Base-by-base conservation (phyloP, 495 filamentous ascomycete species). In the Podospora appendiculata region DNA sequence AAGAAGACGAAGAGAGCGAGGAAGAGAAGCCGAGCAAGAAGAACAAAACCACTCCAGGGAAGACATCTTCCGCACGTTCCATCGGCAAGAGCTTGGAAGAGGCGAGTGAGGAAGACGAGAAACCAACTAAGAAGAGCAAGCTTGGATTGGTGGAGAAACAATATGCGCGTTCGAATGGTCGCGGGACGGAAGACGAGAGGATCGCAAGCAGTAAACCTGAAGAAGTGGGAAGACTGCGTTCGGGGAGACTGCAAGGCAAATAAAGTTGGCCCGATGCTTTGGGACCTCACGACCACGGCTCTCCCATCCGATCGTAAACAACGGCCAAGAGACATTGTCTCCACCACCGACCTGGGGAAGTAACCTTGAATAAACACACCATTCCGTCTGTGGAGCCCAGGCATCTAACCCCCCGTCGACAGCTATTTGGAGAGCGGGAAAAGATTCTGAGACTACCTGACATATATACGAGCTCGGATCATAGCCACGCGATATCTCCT, bases 181-280 rank as follows among this genome's bases (percentile, higher is more conserved):
- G 25, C 25, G 5, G 25, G 35, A 47, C 41, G 39, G 45, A 44
- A 19, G 56, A 59, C 33, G 47, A 44, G 35, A 50, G 52, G 13
- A 11, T 17, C 18, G 16, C 40, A 16, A 6, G 42, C 16, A 25
- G 58, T 14, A n/a, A 33, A 34, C 9, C 57, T n/a, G 39, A 9
- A 0, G 56, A 57, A 4, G 32, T 32, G 4, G 65, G 63, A 8
- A 63, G 61, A 49, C 60, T 70, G 17, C 67, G 70, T 25, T 74
- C 71, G 1, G 62, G 63, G 35, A 63, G 71, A 35, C 58, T 74
- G 4, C 52, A 46, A 41, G 53, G 45, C 17, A 58, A 52, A 34
- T 40, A 53, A 38, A n/a, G 25, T 25, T 25, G 25, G 25, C 25
- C 25, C 25, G 25, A 25, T 25, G 25, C 2, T 5, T 25, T 25